A percentile compares a stretch with the other conserved stretches of the same genome.
Conservation (phyloP, 2,329 filamentous ascomycete genomes). For the Biscogniauxia marginata region DNA sequence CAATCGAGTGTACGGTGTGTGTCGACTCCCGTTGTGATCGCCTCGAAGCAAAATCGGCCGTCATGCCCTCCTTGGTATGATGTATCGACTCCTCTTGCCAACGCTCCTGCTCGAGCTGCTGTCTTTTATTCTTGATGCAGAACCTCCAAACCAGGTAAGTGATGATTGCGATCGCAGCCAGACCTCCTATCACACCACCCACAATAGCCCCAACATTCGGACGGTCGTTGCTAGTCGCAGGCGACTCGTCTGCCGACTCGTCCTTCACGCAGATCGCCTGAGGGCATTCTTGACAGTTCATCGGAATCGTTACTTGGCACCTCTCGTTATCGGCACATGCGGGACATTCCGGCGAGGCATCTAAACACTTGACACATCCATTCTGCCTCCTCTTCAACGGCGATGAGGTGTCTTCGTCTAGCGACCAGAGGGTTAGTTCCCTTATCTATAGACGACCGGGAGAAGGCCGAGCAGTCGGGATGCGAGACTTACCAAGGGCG, state of each 20-base stretch:
- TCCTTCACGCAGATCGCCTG: conserved; percentile 45
- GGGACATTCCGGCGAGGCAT: conserved; percentile 44
- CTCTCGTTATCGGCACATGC: conserved; percentile 40
- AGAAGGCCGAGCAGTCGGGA: conserved; percentile 1
- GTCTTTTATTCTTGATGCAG: conserved; percentile 76
- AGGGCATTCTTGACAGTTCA: conserved; percentile 46
- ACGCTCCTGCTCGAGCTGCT: conserved; percentile 56
- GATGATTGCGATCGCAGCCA: conserved; percentile 70
- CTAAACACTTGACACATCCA: conserved; percentile 47
- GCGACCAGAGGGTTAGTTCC: conserved; percentile 6
- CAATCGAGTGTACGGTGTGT: conserved; percentile 86
- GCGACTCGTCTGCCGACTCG: conserved; percentile 12
- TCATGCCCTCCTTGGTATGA: conserved; percentile 43
- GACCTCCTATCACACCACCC: conserved; percentile 84
- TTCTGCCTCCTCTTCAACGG: conserved; percentile 40
- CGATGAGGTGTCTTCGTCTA: conserved; percentile 25
- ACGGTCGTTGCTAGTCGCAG: conserved; percentile 32
- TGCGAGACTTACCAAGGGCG: conserved; percentile 23
- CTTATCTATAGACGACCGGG: conserved; percentile 13
- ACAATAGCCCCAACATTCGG: conserved; percentile 83
- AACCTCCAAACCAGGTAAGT: conserved; percentile 86
- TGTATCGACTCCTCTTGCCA: conserved; percentile 51
- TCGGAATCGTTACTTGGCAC: conserved; percentile 46
- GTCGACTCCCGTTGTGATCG: conserved; percentile 71
- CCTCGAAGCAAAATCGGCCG: conserved; percentile 40